phyloP scores from a whole-genome alignment of 2,329 filamentous ascomycete species.

The Fusarium napiforme region DNA sequence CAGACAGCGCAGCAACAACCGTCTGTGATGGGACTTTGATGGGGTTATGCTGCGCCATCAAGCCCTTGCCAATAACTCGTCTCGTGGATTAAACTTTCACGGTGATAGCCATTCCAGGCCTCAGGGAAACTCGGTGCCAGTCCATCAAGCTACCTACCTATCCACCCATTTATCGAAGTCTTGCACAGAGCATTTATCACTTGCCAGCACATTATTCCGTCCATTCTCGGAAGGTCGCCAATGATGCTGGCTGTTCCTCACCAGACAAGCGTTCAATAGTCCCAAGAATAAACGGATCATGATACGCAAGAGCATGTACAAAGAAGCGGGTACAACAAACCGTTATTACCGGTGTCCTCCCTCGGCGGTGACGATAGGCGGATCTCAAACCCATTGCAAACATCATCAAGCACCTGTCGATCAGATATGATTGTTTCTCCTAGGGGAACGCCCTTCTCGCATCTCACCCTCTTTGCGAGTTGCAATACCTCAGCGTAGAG shows the following conservation, averaged over 20 bases:
- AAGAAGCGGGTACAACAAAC: conserved; percentile 15
- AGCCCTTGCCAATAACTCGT: conserved; percentile 35
- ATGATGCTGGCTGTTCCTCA: background rate
- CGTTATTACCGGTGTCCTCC: conserved; percentile 19
- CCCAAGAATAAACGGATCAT: background rate
- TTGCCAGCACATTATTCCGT: conserved; percentile 14
- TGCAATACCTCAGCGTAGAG: background rate
- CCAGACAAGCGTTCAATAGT: conserved; percentile 7
- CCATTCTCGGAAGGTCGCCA: conserved; percentile 1
- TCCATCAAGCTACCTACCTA: conserved; percentile 2
- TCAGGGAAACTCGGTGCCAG: conserved; percentile 13
- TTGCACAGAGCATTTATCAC: conserved; percentile 12
- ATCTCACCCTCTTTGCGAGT: background rate
- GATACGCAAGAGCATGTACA: conserved; percentile 13
- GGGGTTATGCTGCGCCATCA: conserved; percentile 37
- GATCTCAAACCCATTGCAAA: conserved; percentile 38
- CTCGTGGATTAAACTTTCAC: conserved; percentile 34
- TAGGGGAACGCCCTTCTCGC: conserved; percentile 26
- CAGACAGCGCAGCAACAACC: background rate
- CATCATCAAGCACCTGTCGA: conserved; percentile 34
- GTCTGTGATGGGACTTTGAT: conserved; percentile 17
- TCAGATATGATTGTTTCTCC: conserved; percentile 41
- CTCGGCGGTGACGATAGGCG: conserved; percentile 3
- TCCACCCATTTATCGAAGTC: conserved; percentile 13
- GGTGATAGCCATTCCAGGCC: conserved; percentile 8